These are phyloP conservation scores for Coriolopsis trogii DNA, from an alignment of 1,284 basidiomycete species.

Conservation along the genomic window DNA sequence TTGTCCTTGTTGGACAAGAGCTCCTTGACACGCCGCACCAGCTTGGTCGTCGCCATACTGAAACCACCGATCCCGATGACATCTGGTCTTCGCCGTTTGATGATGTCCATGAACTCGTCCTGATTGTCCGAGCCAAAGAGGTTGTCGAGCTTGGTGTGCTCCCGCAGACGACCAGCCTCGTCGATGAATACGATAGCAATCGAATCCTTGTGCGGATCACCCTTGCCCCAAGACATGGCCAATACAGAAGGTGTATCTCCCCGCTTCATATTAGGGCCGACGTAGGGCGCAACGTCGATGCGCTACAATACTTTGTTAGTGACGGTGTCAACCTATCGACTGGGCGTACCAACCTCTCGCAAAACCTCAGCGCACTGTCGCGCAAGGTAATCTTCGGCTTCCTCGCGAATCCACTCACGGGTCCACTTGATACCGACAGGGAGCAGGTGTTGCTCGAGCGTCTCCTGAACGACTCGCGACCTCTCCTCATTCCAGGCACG, in stretches of 20 bases:
- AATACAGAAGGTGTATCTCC: conserved; percentile 86
- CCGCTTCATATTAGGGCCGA: conserved; percentile 59
- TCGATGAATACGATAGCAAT: conserved; percentile 89
- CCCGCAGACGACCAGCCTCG: conserved; percentile 85
- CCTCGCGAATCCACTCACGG: conserved; percentile 87
- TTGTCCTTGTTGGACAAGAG: conserved; percentile 25
- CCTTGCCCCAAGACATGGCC: conserved; percentile 93
- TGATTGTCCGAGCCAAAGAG: conserved; percentile 68
- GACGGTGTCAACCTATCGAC: neutral
- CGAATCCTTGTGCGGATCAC: conserved; percentile 90
- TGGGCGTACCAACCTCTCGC: conserved; percentile 58
- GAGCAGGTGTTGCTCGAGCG: conserved; percentile 79
- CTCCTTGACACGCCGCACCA: conserved; percentile 69
- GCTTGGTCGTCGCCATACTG: conserved; percentile 78
- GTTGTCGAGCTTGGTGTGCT: conserved; percentile 90
- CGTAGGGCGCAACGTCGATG: conserved; percentile 77
- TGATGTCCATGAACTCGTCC: conserved; percentile 81
- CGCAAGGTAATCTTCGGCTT: conserved; percentile 87
- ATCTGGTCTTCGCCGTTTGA: conserved; percentile 84
- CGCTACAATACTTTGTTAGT: conserved; percentile 46
- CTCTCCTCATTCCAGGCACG: conserved; percentile 95
- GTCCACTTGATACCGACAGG: conserved; percentile 87
- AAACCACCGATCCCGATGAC: conserved; percentile 92
- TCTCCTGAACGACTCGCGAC: conserved; percentile 76
- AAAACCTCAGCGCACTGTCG: conserved; percentile 68